Evolutionary conservation across 2,329 filamentous ascomycete genomes (phyloP).

Genomic region (Cladosporium sp.): DNA sequence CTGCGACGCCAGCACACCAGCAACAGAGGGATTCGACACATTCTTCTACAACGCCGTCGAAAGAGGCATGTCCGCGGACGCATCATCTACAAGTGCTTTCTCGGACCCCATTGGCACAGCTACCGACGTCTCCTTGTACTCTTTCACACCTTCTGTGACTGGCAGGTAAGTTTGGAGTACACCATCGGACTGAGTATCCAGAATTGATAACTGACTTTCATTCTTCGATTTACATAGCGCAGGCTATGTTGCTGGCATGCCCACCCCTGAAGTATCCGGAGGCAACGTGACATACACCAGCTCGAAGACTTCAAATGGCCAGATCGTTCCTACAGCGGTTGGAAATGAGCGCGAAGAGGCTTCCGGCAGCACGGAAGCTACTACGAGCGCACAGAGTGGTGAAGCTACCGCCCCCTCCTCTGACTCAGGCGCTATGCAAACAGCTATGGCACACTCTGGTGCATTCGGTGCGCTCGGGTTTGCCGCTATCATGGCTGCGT

Average conservation of each 20-base stretch:
- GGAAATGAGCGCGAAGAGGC: background rate
- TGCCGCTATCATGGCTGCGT: conserved; percentile 1
- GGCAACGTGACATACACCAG: conserved; percentile 14
- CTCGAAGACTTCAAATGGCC: conserved; percentile 15
- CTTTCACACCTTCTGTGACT: conserved; percentile 24
- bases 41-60: background rate
- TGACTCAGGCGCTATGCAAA: conserved; percentile 1
- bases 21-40: conserved; percentile 18
- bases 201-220: background rate
- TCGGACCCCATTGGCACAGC: conserved; percentile 27
- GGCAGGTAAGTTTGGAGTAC: conserved; percentile 12
- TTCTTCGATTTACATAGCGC: background rate
- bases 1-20: conserved; percentile 25
- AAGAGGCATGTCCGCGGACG: background rate
- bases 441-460: background rate
- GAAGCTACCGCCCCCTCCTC: background rate
- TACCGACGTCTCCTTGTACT: conserved; percentile 26
- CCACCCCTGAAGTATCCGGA: conserved; percentile 17
- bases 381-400: background rate
- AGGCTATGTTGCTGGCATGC: background rate
- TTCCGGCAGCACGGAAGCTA: background rate
- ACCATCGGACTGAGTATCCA: background rate
- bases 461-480: conserved; percentile 1
- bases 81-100: conserved; percentile 11
- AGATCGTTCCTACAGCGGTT: conserved; percentile 17